phyloP scores from a whole-genome alignment of 2,329 filamentous ascomycete genomes.

The Ramularia collo-cygni region DNA sequence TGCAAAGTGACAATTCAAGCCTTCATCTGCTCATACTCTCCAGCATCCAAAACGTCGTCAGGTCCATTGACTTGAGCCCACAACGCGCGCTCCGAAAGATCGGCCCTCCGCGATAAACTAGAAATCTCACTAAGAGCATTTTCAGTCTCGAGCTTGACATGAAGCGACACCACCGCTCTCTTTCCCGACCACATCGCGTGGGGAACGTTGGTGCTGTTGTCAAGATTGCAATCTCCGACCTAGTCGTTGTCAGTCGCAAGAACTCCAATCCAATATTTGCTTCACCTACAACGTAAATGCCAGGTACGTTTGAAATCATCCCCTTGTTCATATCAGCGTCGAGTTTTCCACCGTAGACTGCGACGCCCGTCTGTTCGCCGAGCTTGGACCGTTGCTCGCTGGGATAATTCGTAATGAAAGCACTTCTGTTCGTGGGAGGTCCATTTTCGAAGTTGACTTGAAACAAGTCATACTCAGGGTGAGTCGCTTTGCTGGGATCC shows the following conservation, averaged over 20 bases:
- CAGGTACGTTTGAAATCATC: conserved; percentile 7
- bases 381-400: conserved; percentile 8
- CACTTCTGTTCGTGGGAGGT: conserved; percentile 4
- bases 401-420: conserved; percentile 9
- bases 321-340: conserved; percentile 8
- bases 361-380: conserved; percentile 6
- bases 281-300: conserved; percentile 8
- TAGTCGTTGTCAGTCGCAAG: too few species aligned
- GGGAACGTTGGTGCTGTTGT: conserved; percentile 10
- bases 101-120: not conserved
- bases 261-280: too few species aligned
- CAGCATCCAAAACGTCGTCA: not conserved
- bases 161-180: conserved; percentile 10
- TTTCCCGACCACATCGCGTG: conserved; percentile 12
- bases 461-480: conserved; percentile 11
- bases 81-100: not conserved
- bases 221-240: conserved; percentile 9
- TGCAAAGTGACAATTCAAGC: too few species aligned
- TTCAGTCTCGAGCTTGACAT: conserved; percentile 2
- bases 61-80: conserved; percentile 1
- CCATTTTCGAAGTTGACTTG: conserved; percentile 6
- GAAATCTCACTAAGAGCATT: not conserved
- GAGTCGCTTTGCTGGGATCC: conserved; percentile 9
- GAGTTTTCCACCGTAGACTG: conserved; percentile 8
- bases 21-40: not conserved